A percentile compares a stretch with the other conserved stretches of the same genome.
Conservation (phyloP, 2,329 filamentous ascomycete genomes). For the Macroventuria anomochaeta region DNA sequence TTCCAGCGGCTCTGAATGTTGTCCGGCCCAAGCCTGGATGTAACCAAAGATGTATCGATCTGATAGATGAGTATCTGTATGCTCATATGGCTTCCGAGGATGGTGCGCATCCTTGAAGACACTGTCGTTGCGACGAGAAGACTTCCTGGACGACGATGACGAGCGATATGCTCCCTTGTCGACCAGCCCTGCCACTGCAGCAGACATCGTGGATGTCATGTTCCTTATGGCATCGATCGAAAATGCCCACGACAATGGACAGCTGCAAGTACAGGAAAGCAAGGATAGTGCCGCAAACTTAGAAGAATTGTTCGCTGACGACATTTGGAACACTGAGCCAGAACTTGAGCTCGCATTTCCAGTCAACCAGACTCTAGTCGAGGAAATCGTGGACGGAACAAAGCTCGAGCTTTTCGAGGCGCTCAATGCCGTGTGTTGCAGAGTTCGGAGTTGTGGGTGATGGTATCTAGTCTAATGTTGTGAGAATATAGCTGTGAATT, state of each 20-base stretch:
- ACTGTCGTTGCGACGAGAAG: background rate
- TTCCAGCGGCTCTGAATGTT: background rate
- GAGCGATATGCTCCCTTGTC: background rate
- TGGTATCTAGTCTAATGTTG: background rate
- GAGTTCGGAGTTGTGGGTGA: too few relatives aligned
- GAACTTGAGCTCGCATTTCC: background rate
- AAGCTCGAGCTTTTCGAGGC: background rate
- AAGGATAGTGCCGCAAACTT: background rate
- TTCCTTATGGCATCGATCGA: background rate
- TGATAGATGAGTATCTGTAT: background rate
- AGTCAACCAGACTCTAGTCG: background rate
- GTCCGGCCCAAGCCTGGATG: background rate
- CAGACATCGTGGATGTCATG: background rate
- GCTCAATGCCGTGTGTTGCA: background rate
- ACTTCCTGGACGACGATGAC: background rate
- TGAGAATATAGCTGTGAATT: background rate
- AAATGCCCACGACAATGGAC: background rate
- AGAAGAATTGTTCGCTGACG: background rate
- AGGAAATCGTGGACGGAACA: background rate
- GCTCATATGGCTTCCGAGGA: background rate
- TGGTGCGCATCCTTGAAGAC: too few relatives aligned
- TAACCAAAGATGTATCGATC: background rate
- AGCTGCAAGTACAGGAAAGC: background rate
- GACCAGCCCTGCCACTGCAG: background rate
- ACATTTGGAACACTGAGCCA: background rate